Conservation (phyloP, 2,329 filamentous ascomycete species). For the Plectosphaerella sp. region DNA sequence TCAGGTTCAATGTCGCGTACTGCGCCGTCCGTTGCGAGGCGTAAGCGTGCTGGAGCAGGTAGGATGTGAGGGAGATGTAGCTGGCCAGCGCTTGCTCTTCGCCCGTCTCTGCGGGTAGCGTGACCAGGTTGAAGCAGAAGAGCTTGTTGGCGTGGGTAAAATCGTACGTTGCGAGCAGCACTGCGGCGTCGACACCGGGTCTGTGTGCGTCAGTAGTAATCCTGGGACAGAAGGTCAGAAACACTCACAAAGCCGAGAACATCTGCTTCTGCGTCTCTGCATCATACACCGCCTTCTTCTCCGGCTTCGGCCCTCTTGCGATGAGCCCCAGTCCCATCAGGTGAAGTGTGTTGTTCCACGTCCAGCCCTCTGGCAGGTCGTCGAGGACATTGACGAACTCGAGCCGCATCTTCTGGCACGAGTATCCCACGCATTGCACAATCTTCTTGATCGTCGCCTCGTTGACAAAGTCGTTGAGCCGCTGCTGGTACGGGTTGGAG, state of each 20-base stretch:
- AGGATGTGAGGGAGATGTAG: conserved; percentile 86
- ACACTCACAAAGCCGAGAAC: conserved; percentile 70
- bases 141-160: conserved; percentile 93
- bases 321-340: conserved; percentile 82
- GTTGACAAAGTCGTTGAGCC: conserved; percentile 93
- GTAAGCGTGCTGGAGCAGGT: conserved; percentile 89
- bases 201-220: conserved; percentile 37
- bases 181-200: conserved; percentile 72
- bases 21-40: conserved; percentile 71
- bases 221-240: not conserved
- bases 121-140: conserved; percentile 82
- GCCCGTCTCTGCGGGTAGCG: conserved; percentile 55
- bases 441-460: conserved; percentile 81
- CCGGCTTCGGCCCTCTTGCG: conserved; percentile 61
- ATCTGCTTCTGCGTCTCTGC: conserved; percentile 77
- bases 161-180: conserved; percentile 84
- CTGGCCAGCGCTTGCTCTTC: conserved; percentile 72
- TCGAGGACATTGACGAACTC: conserved; percentile 85
- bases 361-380: conserved; percentile 88
- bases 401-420: conserved; percentile 63
- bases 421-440: conserved; percentile 68
- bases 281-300: conserved; percentile 58
- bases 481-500: conserved; percentile 90
- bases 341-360: conserved; percentile 70
- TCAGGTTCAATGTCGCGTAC: conserved; percentile 81